These are phyloP conservation scores for Thuja plicata DNA, from an alignment of 83 land plant species.

Conservation along the genomic window DNA sequence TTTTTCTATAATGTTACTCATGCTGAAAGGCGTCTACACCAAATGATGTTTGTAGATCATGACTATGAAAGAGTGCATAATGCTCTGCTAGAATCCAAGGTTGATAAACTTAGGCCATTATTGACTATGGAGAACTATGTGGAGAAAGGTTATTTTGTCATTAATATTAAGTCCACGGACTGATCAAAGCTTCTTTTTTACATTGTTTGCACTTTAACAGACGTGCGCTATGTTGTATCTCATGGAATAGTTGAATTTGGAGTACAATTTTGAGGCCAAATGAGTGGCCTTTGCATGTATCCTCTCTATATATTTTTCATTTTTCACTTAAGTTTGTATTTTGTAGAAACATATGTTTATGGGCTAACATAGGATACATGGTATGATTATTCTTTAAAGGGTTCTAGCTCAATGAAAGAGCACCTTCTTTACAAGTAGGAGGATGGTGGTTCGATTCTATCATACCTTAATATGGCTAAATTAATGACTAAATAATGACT, in stretches of 20 bases:
- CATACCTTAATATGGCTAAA: too few species aligned
- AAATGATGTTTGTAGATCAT: slow-evolving; percentile 40
- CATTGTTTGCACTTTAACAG: slow-evolving; percentile 46
- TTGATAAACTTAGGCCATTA: slow-evolving; percentile 22
- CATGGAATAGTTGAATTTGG: slow-evolving; percentile 44
- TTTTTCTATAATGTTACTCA: slow-evolving; percentile 24
- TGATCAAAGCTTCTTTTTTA: slow-evolving; percentile 45
- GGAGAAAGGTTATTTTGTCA: slow-evolving; percentile 51
- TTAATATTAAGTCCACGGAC: slow-evolving; percentile 35
- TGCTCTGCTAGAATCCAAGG: neutral
- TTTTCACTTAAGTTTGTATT: too few species aligned
- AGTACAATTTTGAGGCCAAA: too few species aligned
- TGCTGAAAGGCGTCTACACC: slow-evolving; percentile 37
- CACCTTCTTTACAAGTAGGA: too few species aligned
- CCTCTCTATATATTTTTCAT: too few species aligned
- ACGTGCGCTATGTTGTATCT: slow-evolving; percentile 53
- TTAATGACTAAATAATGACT: too few species aligned
- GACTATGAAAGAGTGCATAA: slow-evolving; percentile 30
- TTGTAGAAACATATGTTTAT: too few species aligned
- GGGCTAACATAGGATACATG: too few species aligned
- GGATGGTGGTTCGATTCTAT: too few species aligned
- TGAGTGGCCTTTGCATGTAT: too few species aligned
- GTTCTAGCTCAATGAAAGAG: too few species aligned
- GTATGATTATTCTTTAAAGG: too few species aligned
- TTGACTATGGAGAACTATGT: slow-evolving; percentile 28